These are phyloP conservation scores for Aspergillus terreus DNA, from an alignment of 2,329 filamentous ascomycete genomes.

Conservation along the genomic window DNA sequence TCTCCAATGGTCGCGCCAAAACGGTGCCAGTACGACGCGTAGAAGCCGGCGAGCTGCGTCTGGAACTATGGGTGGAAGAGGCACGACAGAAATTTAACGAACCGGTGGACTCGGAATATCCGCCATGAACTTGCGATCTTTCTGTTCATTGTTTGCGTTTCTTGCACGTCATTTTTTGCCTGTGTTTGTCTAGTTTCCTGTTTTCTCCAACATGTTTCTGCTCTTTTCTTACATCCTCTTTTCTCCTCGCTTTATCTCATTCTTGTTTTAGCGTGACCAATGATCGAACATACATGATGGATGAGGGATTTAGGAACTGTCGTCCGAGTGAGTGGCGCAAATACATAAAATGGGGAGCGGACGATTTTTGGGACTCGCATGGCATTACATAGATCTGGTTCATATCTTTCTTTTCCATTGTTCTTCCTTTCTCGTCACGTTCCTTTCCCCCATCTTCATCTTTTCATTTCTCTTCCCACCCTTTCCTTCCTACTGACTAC, in stretches of 20 bases:
- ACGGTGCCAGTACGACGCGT: constrained; percentile 61
- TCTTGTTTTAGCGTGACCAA: constrained; percentile 41
- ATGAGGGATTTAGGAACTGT: constrained; percentile 33
- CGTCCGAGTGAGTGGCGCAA: constrained; percentile 34
- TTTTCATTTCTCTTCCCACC: constrained; percentile 14
- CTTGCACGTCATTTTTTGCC: neutral
- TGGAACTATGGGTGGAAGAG: constrained; percentile 70
- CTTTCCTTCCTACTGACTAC: constrained; percentile 21
- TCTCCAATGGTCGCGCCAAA: constrained; percentile 48
- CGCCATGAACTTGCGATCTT: constrained; percentile 24
- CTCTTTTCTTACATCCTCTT: constrained; percentile 11
- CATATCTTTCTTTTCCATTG: constrained; percentile 25
- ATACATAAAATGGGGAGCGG: constrained; percentile 37
- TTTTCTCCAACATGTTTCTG: constrained; percentile 11
- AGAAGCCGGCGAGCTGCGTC: constrained; percentile 61
- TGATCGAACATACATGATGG: constrained; percentile 40
- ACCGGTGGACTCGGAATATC: constrained; percentile 35
- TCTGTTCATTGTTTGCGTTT: constrained; percentile 2
- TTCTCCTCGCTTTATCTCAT: constrained; percentile 21
- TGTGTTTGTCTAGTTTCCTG: constrained; percentile 13
- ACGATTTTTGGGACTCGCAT: constrained; percentile 36
- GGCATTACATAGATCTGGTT: constrained; percentile 39
- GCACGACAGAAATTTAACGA: constrained; percentile 52
- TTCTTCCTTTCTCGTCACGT: constrained; percentile 18
- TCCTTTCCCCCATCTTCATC: constrained; percentile 11